Conservation (phyloP, 345 rosid species). For the Linum tenue region DNA sequence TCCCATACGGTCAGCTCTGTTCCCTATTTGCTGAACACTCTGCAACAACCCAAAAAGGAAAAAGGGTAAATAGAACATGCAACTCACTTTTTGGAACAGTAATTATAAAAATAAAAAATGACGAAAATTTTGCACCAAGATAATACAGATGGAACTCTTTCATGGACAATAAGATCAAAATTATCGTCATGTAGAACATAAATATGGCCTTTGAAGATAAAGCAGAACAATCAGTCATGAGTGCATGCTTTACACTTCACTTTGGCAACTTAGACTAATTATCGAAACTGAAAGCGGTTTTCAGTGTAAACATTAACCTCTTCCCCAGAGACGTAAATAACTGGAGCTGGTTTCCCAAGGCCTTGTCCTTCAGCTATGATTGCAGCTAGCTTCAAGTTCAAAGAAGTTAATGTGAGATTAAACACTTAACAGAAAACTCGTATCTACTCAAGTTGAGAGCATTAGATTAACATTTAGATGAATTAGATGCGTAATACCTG, state of each 20-base stretch:
- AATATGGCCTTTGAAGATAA: not conserved
- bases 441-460: not conserved
- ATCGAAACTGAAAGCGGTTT: not conserved
- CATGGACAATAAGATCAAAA: not conserved
- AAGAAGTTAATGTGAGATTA: conserved; percentile 18
- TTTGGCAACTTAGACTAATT: not conserved
- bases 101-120: not conserved
- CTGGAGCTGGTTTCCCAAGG: conserved; percentile 45
- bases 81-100: not conserved
- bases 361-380: conserved; percentile 54
- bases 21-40: conserved; percentile 89
- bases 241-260: not conserved
- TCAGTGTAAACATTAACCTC: conserved; percentile 46
- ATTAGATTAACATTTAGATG: too few relatives aligned
- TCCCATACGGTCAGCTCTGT: conserved; percentile 72
- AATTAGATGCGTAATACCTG: conserved; percentile 38
- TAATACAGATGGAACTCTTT: not conserved
- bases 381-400: conserved; percentile 57
- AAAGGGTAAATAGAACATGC: not conserved
- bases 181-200: not conserved
- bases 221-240: not conserved
- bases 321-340: conserved; percentile 88
- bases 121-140: not conserved
- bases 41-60: conserved; percentile 18
- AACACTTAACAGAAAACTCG: conserved; percentile 5